Evolutionary conservation across 2,329 filamentous ascomycete genomes (phyloP), one percentile per base, ranked within the genome.

Genomic region (Nemania serpens): DNA sequence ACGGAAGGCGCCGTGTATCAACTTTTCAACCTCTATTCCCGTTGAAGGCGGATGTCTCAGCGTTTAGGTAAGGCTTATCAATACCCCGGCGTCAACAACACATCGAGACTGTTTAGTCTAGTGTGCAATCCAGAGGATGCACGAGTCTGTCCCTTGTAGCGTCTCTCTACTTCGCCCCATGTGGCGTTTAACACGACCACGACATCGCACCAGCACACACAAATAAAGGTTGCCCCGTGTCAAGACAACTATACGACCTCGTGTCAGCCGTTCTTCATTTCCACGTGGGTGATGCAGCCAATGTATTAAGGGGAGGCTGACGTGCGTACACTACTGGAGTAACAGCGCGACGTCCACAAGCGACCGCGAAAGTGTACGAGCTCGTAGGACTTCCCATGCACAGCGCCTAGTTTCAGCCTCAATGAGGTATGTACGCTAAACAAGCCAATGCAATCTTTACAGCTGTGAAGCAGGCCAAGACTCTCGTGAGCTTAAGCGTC

Each of bases 381-480:
- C 39, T 3, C n/a, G 15, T 13, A 15, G 12, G 29, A 37, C 46
- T 55, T 45, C 17, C 33, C 25, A 47, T 46, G 34, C 46, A 18
- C 5, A 25, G 17, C 42, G 39, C 18, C 47, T 45, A 46, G 37
- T 58, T 47, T 52, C 20, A 43, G 41, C 37, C 17, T 49, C 37
- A 15, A 39, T 33, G 29, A 36, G 39, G 9, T 5, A 12, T 3
- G 25, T 29, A 45, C 22, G 25, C 20, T 34, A n/a, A 43, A 12
- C 5, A 37, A 29, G 37, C 37, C 17, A 43, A 25, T 41, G 17
- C 10, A 11, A 11, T 4, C 10, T 47, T 9, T 5, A 29, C 52
- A 17, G 33, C 33, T 15, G 10, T 33, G 13, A 37, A 48, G 18
- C 17, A 47, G 37, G 50, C 57, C 48, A 62, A 62, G 56, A 2